Conservation (phyloP, 495 filamentous ascomycete genomes). For the Talaromyces adpressus region DNA sequence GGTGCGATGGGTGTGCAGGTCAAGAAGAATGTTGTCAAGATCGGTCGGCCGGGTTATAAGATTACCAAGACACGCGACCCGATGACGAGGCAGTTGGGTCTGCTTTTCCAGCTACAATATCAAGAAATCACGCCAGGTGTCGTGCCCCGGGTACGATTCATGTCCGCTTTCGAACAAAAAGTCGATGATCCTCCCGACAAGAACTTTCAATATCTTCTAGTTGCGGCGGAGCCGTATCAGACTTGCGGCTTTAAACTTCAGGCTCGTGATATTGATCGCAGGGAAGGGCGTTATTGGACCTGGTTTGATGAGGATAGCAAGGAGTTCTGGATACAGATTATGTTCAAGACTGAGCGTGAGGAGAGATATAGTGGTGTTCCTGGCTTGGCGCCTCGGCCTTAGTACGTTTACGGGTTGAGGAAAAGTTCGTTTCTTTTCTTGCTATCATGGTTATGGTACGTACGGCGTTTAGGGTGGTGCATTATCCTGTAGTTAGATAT, state of each 20-base stretch:
- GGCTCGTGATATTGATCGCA: conserved; percentile 85
- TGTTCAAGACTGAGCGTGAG: conserved; percentile 98
- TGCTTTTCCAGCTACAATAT: conserved; percentile 93
- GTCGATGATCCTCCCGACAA: conserved; percentile 93
- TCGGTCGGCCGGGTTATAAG: conserved; percentile 94
- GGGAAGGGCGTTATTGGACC: conserved; percentile 79
- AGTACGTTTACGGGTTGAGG: neutral
- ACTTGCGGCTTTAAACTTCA: conserved; percentile 95
- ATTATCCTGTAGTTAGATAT: neutral
- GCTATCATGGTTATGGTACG: neutral
- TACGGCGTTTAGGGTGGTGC: conserved; percentile 5
- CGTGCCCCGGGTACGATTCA: conserved; percentile 81
- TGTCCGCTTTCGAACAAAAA: conserved; percentile 96
- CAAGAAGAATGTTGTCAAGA: conserved; percentile 89
- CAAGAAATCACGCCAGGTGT: conserved; percentile 79
- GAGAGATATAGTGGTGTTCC: conserved; percentile 93
- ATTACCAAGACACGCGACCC: conserved; percentile 94
- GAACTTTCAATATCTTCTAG: conserved; percentile 86
- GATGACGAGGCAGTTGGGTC: conserved; percentile 77
- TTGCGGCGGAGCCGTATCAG: conserved; percentile 97
- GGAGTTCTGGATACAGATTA: conserved; percentile 97
- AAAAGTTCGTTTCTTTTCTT: neutral
- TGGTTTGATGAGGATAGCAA: conserved; percentile 96
- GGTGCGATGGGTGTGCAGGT: conserved; percentile 75
- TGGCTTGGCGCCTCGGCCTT: conserved; percentile 58